phyloP scores from a whole-genome alignment of 164 flowering plant species.

The Sedum album region DNA sequence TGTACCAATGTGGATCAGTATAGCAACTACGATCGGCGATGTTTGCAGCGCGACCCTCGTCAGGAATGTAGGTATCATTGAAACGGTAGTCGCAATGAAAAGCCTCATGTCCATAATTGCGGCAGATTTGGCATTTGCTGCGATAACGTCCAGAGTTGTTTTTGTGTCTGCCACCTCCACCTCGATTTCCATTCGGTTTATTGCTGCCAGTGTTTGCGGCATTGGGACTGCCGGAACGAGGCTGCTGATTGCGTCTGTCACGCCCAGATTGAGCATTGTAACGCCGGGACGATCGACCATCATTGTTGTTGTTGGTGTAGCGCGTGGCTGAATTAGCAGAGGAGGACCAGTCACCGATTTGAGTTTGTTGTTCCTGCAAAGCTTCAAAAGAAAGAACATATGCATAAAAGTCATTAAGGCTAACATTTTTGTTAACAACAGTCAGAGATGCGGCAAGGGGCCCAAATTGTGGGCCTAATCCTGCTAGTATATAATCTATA shows the following conservation, averaged over 20 bases:
- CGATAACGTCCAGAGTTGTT: neutral
- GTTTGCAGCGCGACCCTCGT: neutral
- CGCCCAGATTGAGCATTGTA: neutral
- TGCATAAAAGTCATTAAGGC: neutral
- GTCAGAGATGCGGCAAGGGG: no score
- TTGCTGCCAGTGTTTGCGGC: neutral
- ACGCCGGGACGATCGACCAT: neutral
- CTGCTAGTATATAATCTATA: no score
- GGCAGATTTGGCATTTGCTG: neutral
- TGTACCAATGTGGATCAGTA: neutral
- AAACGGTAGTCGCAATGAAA: neutral
- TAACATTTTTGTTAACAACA: neutral
- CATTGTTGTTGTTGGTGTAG: neutral
- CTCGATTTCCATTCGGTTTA: no score
- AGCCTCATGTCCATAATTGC: neutral
- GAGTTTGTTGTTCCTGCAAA: neutral
- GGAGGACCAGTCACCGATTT: neutral
- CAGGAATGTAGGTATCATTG: neutral
- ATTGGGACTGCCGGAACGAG: neutral
- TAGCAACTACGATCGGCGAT: neutral
- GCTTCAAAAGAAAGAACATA: neutral
- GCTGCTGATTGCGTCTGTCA: neutral
- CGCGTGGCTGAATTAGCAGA: neutral
- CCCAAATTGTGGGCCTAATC: no score
- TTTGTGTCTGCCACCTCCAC: neutral